Evolutionary conservation across 306 rosid species (phyloP), one percentile per base, ranked within the genome.

Genomic region (Cucurbita ficifolia): DNA sequence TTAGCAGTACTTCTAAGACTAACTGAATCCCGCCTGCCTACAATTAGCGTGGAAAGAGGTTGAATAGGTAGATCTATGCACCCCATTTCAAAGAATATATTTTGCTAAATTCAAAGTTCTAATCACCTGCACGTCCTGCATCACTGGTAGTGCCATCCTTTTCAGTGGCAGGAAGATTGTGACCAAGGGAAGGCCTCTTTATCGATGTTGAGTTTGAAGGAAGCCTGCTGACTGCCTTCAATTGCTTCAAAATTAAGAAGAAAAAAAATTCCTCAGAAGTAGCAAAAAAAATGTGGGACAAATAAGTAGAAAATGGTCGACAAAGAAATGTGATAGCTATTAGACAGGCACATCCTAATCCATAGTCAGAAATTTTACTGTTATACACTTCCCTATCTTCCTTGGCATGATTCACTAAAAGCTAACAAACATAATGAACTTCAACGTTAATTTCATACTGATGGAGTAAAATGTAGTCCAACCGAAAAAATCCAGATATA

Each of bases 141-240:
- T 80, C 64, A 60, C 78, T 91, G 58, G 70, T 75, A 58, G 63
- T 85, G 13, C 35, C 35, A 73, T 86, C 88, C 72, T 76, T 85
- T 76, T 75, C 96, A 38, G n/a, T 48, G 77, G 79, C 83, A 73
- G 73, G 33, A 79, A 67, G 86, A 22, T 55, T 76, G 72, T 76
- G 80, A 45, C 94, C 85, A 21, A 87, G 57, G 13, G 95, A 91
- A 56, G 82, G 89, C 84, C 91, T 95, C 83, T 89, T 79, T 39
- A 83, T 74, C 56, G 81, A 35, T 51, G 84, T 63, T 78, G 92
- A 77, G 86, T 77, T 81, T n/a, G 89, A 76, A 77, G 59, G 82
- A 67, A 84, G 82, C 82, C 82, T 91, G 67, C 72, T 81, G 21
- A 46, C 78, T 76, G 76, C 75, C 87, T 84, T 95, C 16, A 88